Evolutionary conservation across 1,139 yeast genomes (phyloP), one percentile per base, ranked within the genome.

Genomic region (Yamadazyma triangularis): DNA sequence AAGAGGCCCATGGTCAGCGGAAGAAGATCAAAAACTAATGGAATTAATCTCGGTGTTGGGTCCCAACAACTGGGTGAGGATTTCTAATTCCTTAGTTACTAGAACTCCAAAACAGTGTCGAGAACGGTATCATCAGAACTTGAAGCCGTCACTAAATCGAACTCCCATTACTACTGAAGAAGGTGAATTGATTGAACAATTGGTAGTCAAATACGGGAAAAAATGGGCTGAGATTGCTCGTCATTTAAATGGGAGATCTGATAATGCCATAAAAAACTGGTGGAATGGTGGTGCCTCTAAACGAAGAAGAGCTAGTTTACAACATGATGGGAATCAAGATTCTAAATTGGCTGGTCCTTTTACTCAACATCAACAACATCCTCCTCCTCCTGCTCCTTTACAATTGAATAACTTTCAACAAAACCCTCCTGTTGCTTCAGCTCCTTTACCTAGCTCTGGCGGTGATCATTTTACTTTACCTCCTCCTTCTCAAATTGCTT

Each of bases 181-280:
- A 55, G 96, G 96, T 21, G 74, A 70, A 28, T 63, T 78, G 40
- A 88, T 88, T 40, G 95, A 87, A 57, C 77, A 77, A 41, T 68
- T 88, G 34, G 96, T 88, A 26, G 75, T 72, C 8, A 75, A 77
- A 44, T 76, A 84, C 51, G 96, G 96, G 31, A 86, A 87, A 56
- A 76, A 85, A 49, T 88, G 96, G 96, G 96, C 96, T 1, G 95
- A 86, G 51, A 88, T 88, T 30, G 87, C 95, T 15, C 73, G 95
- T 31, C 95, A 86, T 55, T 60, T 88, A 39, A 81, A 84, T 42
- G 95, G 95, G 2, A 65, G 96, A 33, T 75, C 86, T 12, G 96
- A 88, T 56, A 88, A 88, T 55, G 91, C 95, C 18, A 86, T 88
- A 45, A 88, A 88, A 53, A 87, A 87, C 58, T 88, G 96, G 96